These are phyloP conservation scores for Chaetomium sp. DNA, from an alignment of 2,329 filamentous ascomycete genomes.

Conservation along the genomic window DNA sequence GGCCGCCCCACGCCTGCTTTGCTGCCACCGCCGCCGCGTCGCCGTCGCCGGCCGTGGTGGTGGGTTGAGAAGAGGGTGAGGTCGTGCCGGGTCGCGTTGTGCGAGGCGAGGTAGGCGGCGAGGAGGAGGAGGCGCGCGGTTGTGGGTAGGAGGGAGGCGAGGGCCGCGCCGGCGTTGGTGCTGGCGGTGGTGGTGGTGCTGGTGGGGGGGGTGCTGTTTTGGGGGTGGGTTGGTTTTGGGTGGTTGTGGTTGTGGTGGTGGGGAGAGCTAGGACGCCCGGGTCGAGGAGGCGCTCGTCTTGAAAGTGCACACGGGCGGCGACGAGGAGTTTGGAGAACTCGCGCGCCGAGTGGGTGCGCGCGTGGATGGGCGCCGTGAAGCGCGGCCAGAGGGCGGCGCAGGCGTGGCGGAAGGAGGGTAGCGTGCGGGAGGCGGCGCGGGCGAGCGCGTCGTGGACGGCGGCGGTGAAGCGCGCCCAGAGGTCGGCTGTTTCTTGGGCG, in stretches of 20 bases:
- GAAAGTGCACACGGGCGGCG: slow-evolving; percentile 67
- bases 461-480: slow-evolving; percentile 79
- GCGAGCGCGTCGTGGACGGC: slow-evolving; percentile 87
- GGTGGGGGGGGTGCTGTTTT: neutral
- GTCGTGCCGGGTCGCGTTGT: slow-evolving; percentile 76
- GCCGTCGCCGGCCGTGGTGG: slow-evolving; percentile 55
- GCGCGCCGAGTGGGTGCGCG: slow-evolving; percentile 71
- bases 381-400: slow-evolving; percentile 79
- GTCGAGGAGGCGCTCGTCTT: slow-evolving; percentile 70
- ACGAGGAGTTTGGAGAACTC: slow-evolving; percentile 86
- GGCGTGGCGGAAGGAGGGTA: slow-evolving; percentile 70
- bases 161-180: slow-evolving; percentile 41
- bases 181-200: slow-evolving; percentile 3
- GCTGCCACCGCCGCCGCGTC: slow-evolving; percentile 49
- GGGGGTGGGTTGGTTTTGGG: neutral
- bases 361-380: slow-evolving; percentile 76
- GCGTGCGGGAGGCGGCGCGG: slow-evolving; percentile 76
- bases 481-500: slow-evolving; percentile 60
- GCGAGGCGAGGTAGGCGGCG: slow-evolving; percentile 78
- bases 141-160: slow-evolving; percentile 65
- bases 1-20: slow-evolving; percentile 24
- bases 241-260: neutral
- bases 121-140: slow-evolving; percentile 74
- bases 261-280: slow-evolving; percentile 57
- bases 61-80: slow-evolving; percentile 74